These are phyloP conservation scores for Zancudomyces culisetae DNA, from an alignment of 371 early-diverging fungal species.

Conservation along the genomic window DNA sequence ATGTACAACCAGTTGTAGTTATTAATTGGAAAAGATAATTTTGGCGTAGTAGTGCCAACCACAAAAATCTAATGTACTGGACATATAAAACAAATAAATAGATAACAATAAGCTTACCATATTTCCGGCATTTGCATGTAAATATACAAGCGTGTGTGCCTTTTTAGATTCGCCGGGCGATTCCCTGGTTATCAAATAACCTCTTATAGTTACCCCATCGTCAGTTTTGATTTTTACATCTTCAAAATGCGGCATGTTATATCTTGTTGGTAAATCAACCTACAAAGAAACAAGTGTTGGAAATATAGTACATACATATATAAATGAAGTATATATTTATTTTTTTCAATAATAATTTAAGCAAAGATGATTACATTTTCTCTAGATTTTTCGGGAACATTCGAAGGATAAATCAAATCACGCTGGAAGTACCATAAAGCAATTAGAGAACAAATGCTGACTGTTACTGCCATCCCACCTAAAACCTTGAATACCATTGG, in stretches of 20 bases:
- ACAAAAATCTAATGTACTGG: too few relatives aligned
- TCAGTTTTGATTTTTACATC: slow-evolving; percentile 47
- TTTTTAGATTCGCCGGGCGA: slow-evolving; percentile 31
- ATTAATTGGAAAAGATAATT: too few relatives aligned
- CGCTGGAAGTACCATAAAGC: slow-evolving; percentile 59
- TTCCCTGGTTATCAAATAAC: slow-evolving; percentile 49
- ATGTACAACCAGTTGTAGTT: too few relatives aligned
- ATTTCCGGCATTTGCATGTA: slow-evolving; percentile 92
- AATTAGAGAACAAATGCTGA: slow-evolving; percentile 9
- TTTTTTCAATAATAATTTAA: background rate
- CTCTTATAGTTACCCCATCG: slow-evolving; percentile 58
- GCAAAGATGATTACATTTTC: slow-evolving; percentile 26
- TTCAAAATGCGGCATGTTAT: slow-evolving; percentile 38
- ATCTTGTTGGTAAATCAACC: slow-evolving; percentile 55
- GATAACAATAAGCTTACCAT: slow-evolving; percentile 31
- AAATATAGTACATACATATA: background rate
- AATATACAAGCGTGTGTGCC: slow-evolving; percentile 61
- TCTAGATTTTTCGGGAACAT: slow-evolving; percentile 62
- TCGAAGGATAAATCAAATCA: slow-evolving; percentile 65
- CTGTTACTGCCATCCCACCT: background rate
- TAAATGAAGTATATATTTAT: background rate
- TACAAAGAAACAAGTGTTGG: slow-evolving; percentile 7
- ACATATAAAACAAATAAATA: too few relatives aligned
- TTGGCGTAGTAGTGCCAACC: too few relatives aligned
- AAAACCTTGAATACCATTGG: background rate